phyloP scores from a whole-genome alignment of 2,329 filamentous ascomycete genomes.

The Ascochyta lentis region DNA sequence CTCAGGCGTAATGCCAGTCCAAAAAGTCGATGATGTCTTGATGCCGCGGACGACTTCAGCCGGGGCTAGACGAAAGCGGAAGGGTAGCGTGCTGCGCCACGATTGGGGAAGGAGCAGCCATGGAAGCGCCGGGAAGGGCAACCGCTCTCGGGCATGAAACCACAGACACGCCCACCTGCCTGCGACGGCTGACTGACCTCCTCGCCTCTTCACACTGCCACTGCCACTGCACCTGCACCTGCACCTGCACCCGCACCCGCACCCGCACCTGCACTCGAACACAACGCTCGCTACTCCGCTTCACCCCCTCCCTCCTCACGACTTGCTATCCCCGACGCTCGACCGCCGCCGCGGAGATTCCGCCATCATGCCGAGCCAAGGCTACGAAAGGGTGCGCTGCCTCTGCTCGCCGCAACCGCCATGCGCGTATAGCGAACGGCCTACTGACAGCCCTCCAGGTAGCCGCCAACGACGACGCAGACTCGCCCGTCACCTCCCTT shows the following conservation, averaged over 20 bases:
- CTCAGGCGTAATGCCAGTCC: not conserved
- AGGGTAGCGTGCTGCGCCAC: conserved; percentile 8
- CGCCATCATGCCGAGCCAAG: conserved; percentile 54
- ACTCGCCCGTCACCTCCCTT: conserved; percentile 39
- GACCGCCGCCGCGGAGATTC: not conserved
- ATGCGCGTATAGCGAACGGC: not conserved
- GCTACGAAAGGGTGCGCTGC: conserved; percentile 57
- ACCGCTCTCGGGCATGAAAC: conserved; percentile 4
- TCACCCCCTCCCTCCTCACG: not conserved
- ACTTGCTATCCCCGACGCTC: not conserved
- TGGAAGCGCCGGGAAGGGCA: conserved; percentile 1
- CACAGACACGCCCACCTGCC: not conserved
- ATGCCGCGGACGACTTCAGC: conserved; percentile 1
- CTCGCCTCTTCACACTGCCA: conserved; percentile 7
- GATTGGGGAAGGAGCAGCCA: not conserved
- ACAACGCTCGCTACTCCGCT: not conserved
- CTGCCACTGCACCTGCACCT: not conserved
- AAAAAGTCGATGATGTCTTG: conserved; percentile 19
- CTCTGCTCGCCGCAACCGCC: conserved; percentile 16
- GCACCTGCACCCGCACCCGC: no score
- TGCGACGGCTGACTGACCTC: conserved; percentile 6
- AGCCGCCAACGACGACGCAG: conserved; percentile 53
- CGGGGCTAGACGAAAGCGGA: not conserved
- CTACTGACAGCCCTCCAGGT: conserved; percentile 39
- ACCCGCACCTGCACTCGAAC: no score